Base-by-base conservation (phyloP, 1,139 yeast genomes). In the Arxiozyma slooffiae region DNA sequence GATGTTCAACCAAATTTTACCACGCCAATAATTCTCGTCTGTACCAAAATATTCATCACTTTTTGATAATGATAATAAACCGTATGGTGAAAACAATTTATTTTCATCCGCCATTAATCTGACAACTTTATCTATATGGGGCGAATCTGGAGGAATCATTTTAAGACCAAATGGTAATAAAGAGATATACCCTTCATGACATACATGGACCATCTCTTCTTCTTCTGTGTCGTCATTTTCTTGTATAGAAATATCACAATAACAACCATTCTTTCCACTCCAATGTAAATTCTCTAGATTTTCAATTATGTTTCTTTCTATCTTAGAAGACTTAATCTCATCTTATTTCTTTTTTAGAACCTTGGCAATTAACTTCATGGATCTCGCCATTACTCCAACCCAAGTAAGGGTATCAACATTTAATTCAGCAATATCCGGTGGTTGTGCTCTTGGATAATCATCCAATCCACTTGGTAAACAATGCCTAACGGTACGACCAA, bases 21-120 rank as follows among this genome's bases (percentile, higher is more conserved):
- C 94, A 54, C 96, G 77, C 99, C 99, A 92, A 70, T 92, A 92
- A 67, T 92, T 83, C 61, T 94, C 98, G 9, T 77, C 92, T 0
- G 82, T 79, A 53, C 85, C 85, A 67, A 84, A 92, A 53, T 66
- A 70, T 34, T 71, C 71, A 60, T 86, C 92, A 8, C 76, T 63
- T 60, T 80, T 81, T 1, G 97, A 86, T 40, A 92, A 72, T 1
- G 96, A 85, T 57, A 96, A 75, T 45, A 94, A 72, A 16, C 98
- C 99, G 60, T 67, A 88, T 1, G 77, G 77, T 1, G 90, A 72
- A 87, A 95, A 90, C 50, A 94, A 68, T 60, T 82, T 81, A 14
- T 80, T 78, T 1, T 90, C 86, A 60, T 89, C 83, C 1, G 78
- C 64, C 48, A 92, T 75, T 48, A 80, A 64, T 24, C 79, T 74